Base-by-base conservation (phyloP, 192 early-diverging fungal species). In the Coemansia sp. region DNA sequence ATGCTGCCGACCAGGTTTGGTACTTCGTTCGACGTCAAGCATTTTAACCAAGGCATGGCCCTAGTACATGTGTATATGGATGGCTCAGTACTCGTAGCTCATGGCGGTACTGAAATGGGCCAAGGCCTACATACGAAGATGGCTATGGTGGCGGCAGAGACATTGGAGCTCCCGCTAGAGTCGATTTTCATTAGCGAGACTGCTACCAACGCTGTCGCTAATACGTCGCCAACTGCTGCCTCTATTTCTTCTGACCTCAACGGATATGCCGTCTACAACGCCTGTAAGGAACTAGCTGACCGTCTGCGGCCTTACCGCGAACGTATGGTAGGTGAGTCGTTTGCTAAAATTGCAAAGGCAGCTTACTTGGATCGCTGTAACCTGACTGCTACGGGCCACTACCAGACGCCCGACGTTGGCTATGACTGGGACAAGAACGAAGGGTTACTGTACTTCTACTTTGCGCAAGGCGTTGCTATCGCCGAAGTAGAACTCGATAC, bases 81-180 rank as follows among this genome's bases (percentile, higher is more conserved):
- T 67, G 95, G 95, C 1, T 92, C 91, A 0, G 90, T 96, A 34
- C 87, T 93, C 13, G 79, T 96, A 3, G 86, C 89, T 11, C 94
- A 95, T 74, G 94, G 92, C 69, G 92, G 92, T 43, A 91, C 92
- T n/a, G 93, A 96, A 70, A 94, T 96, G 93, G 95, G 95, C 44
- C 95, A 96, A 76, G 95, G 95, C 9, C 73, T 96, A 67, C 91
- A 95, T 69, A 96, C 94, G 16, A 96, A 96, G 83, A 91, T 94
- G 90, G 82, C 92, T 27, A 90, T 92, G 84, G 82, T 96, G 44
- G 91, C 92, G 18, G 91, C 94, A n/a, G 89, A 95, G 70, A 89
- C 88, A 3, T 87, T 96, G 41, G 76, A 84, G n/a, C 73, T 96
- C 60, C 90, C 94, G 7, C 75, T 93, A 24, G 78, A 83, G 15